Evolutionary conservation across 2,329 filamentous ascomycete species (phyloP).

Genomic region (Trichoderma hamatum): DNA sequence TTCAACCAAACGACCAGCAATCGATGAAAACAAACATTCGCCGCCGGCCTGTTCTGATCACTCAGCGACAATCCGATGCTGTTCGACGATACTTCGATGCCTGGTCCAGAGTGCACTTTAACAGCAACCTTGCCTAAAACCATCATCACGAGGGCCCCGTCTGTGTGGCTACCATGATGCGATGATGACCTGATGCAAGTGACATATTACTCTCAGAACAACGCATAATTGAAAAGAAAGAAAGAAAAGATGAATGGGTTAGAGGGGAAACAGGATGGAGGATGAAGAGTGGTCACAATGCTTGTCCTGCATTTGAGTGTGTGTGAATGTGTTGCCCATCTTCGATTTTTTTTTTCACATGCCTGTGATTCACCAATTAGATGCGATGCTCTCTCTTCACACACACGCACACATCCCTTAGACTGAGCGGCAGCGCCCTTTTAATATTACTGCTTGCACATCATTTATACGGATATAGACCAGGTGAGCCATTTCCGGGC

Average conservation of each 20-base stretch:
- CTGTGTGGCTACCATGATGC: slow-evolving; percentile 65
- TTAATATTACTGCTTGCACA: not conserved
- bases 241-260: not conserved
- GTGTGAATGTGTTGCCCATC: not conserved
- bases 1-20: slow-evolving; percentile 48
- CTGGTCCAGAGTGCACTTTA: slow-evolving; percentile 60
- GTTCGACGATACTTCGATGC: slow-evolving; percentile 55
- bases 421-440: not conserved
- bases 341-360: not conserved
- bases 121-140: slow-evolving; percentile 64
- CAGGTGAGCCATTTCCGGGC: slow-evolving; percentile 14
- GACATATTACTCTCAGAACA: slow-evolving; percentile 47
- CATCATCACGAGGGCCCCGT: slow-evolving; percentile 69
- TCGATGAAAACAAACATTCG: slow-evolving; percentile 37
- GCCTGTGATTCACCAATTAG: not conserved
- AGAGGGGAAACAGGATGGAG: not conserved
- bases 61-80: slow-evolving; percentile 38
- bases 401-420: not conserved
- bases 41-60: slow-evolving; percentile 42
- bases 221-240: not conserved
- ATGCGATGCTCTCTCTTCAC: not conserved
- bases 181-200: slow-evolving; percentile 70
- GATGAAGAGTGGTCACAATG: not conserved
- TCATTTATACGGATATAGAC: too few relatives aligned
- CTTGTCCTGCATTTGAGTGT: not conserved